Conservation (phyloP, 768 basidiomycete species). For the Pleurotus platypus region DNA sequence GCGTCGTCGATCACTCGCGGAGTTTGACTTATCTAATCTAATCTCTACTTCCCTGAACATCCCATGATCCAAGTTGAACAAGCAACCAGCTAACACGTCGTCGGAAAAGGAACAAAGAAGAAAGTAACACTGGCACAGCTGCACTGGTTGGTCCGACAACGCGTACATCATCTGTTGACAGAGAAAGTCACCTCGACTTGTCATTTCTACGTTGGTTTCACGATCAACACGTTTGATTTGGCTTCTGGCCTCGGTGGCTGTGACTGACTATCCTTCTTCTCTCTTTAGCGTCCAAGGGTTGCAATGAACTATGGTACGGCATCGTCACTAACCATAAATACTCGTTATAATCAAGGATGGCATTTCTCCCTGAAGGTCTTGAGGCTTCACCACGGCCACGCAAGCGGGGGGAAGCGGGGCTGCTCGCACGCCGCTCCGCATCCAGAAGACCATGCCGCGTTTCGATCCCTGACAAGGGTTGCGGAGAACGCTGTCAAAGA, state of each 20-base stretch:
- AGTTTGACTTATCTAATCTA: constrained; percentile 5
- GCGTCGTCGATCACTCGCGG: background rate
- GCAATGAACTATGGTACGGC: no score
- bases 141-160: no score
- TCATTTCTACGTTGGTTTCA: no score
- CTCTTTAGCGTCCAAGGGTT: no score
- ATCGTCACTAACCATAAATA: no score
- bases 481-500: constrained; percentile 5
- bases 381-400: background rate
- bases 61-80: background rate
- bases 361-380: background rate
- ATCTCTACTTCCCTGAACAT: background rate
- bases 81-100: background rate
- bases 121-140: no score
- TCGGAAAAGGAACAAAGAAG: no score
- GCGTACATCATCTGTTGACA: no score
- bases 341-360: no score
- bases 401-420: background rate
- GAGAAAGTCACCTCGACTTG: no score
- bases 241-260: constrained; percentile 6
- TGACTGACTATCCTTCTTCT: constrained; percentile 2
- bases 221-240: no score
- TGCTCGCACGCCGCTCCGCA: constrained; percentile 2
- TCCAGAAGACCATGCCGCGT: background rate
- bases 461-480: constrained; percentile 3